These are phyloP conservation scores for Acanthamoeba triangularis DNA, from an alignment of 208 protist genomes.

Conservation along the genomic window DNA sequence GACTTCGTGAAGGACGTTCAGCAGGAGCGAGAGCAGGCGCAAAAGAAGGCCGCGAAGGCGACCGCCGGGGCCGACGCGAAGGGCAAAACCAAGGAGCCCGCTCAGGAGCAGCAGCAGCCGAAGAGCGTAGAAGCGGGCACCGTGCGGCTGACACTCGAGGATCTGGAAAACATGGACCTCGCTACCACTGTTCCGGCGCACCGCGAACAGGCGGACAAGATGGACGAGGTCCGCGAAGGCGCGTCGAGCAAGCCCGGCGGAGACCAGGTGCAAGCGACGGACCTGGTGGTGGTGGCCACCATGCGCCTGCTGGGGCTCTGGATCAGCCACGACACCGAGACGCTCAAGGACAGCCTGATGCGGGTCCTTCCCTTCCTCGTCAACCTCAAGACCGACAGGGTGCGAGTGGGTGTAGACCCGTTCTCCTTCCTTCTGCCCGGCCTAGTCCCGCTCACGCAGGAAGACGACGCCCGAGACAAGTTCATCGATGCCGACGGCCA, in stretches of 20 bases:
- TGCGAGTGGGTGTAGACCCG: conserved; percentile 32
- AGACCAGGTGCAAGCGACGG: conserved; percentile 1
- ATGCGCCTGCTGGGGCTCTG: conserved; percentile 68
- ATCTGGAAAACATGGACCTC: conserved; percentile 47
- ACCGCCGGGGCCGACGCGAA: not conserved
- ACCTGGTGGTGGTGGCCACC: conserved; percentile 60
- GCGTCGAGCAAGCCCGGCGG: not conserved
- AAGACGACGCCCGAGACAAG: conserved; percentile 50
- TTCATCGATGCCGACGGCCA: conserved; percentile 68
- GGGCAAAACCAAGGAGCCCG: not conserved
- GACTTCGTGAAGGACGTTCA: conserved; percentile 63
- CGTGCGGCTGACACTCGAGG: conserved; percentile 31
- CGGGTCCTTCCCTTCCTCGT: conserved; percentile 36
- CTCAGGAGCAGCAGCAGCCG: not conserved
- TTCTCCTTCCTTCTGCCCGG: conserved; percentile 67
- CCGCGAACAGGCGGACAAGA: not conserved
- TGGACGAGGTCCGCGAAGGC: not conserved
- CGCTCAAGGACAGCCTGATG: conserved; percentile 33
- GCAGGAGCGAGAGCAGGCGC: conserved; percentile 7
- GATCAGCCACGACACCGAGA: conserved; percentile 70
- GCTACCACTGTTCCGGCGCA: not conserved
- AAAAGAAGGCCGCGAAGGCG: not conserved
- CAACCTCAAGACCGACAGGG: conserved; percentile 31
- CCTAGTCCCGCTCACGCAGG: conserved; percentile 52
- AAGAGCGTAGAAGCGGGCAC: not conserved